Evolutionary conservation across 139 green algal genomes (phyloP).

Genomic region (Coelastrella sp.): DNA sequence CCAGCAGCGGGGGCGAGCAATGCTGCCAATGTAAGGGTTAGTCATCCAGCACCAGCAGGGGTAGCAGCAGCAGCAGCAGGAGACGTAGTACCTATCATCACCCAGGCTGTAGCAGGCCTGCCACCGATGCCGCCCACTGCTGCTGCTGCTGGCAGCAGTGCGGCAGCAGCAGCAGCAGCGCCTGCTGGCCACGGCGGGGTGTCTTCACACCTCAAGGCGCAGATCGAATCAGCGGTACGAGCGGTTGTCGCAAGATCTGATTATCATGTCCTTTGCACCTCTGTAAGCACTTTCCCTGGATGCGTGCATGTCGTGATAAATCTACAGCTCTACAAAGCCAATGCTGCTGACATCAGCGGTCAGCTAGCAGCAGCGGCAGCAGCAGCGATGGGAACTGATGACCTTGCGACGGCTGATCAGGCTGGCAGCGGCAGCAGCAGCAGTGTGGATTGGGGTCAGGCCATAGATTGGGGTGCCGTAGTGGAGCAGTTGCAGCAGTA

Average conservation of each 20-base stretch:
- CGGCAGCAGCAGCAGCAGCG: background rate
- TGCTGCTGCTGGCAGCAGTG: constrained; percentile 15
- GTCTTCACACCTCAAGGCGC: background rate
- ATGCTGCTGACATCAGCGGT: background rate
- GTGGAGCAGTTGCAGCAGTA: constrained; percentile 15
- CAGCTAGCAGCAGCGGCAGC: constrained; percentile 28
- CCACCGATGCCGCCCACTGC: background rate
- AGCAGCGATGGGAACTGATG: background rate
- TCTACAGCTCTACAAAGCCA: background rate
- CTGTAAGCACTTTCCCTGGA: constrained; percentile 26
- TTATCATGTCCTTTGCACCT: background rate
- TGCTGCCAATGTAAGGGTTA: background rate
- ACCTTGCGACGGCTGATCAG: background rate
- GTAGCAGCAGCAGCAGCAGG: background rate
- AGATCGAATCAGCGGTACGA: constrained; percentile 19
- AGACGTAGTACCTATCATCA: background rate
- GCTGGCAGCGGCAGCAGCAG: background rate
- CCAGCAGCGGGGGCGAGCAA: background rate
- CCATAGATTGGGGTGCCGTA: background rate
- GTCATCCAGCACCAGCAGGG: background rate
- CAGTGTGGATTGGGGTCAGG: background rate
- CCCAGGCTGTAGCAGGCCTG: background rate
- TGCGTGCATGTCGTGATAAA: constrained; percentile 26
- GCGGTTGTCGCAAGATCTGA: background rate
- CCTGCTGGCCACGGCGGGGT: background rate